Evolutionary conservation across 805 yeast genomes (phyloP), one percentile per base, ranked within the genome.

Genomic region (Wickerhamiella kazuoi): DNA sequence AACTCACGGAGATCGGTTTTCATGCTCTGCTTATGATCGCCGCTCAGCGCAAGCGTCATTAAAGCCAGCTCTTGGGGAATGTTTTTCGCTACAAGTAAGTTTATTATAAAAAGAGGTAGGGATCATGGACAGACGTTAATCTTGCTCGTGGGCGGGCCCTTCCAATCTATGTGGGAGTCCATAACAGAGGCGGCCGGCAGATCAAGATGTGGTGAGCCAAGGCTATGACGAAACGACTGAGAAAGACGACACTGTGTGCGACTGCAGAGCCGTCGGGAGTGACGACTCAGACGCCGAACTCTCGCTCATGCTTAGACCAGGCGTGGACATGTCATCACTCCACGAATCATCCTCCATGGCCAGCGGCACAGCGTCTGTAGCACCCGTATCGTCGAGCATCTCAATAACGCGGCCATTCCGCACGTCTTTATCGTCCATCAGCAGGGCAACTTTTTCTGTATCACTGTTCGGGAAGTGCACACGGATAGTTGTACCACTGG

Each of bases 401-500:
- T 52, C 56, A 11, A 46, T 42, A 16, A 78, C 72, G 19, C 65
- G 56, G 2, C 84, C 86, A 9, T 68, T 63, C 2, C 68, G 53
- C 5, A 79, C 70, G 19, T 71, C 78, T 43, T 71, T 63, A 34
- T 79, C 90, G 30, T 63, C 52, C 43, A 79, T 56, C 43, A 79
- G 56, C 17, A 46, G 44, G 48, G 75, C 77, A 48, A 79, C 69
- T 46, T 72, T 72, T 4, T 54, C 60, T 5, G 65, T 57, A 43
- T 78, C 82, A 43, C 78, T 67, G 52, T 78, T 79, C 26, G 87
- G 83, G 59, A 82, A 80, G 52, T 71, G 76, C 13, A 76, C 71
- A 46, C 76, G 49, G 23, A 59, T 51, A 39, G 55, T 56, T 23
- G 63, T 59, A 11, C 59, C 53, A 30, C 57, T 50, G 20, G 41